Evolutionary conservation across 345 rosid species (phyloP), one percentile per base, ranked within the genome.

Genomic region (Eucalyptus decipiens): DNA sequence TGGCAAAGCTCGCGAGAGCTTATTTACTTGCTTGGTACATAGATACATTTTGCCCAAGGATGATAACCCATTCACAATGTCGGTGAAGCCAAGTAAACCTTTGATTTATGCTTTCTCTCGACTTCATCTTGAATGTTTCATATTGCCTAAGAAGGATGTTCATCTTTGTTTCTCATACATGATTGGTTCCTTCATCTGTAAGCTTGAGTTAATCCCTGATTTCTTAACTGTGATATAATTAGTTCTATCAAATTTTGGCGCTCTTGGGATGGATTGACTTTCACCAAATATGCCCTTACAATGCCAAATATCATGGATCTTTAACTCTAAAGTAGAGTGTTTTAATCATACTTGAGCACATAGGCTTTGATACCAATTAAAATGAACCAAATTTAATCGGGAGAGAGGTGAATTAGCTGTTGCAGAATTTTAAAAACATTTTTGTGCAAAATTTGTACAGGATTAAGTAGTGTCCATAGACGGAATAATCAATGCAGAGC

Each of bases 331-430:
- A 72, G 14, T 37, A 37, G 81, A 6, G 3, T 19, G 8, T 72
- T 72, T 72, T 37, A 5, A 19, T 72, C 15, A 72, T 72, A 72
- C 40, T 37, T 34, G 4, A 34, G 45, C 2, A 37, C 3, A 19
- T 1, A 5, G 2, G 24, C 43, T 72, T 32, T 34, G 11, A 72
- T 72, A 72, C 5, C 14, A 72, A 72, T 37, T 37, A 23, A 72
- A 65, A n/a, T n/a, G 9, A 9, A n/a, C 76, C 5, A 0, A 7
- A 65, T 30, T n/a, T 1, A 65, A 16, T 15, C 2, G 1, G 18
- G 76, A n/a, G 76, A 65, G 76, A 34, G 32, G 11, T 65, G 10
- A 65, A n/a, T 65, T 65, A 17, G 40, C 34, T 65, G 2, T 65
- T 65, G 76, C 3, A 5, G 12, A 42, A 72, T 34, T 72, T 72